These are phyloP conservation scores for Epichloe brachyelytri DNA, from an alignment of 2,329 filamentous ascomycete species.

Conservation along the genomic window DNA sequence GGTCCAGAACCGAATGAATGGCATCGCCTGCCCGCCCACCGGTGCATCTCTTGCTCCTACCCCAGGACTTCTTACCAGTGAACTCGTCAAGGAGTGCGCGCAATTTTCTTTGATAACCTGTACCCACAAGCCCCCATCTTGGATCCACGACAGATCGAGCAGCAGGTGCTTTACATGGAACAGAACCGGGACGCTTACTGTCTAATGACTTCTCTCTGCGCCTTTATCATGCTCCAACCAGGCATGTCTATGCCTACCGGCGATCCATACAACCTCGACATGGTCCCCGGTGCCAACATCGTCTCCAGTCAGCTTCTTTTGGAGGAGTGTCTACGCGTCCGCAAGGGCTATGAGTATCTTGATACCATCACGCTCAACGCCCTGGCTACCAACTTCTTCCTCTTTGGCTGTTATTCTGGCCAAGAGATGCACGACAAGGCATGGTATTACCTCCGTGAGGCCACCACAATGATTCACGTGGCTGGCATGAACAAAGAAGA, in stretches of 20 bases:
- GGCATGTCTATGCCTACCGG: conserved; percentile 48
- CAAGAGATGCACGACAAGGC: conserved; percentile 62
- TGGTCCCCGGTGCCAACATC: conserved; percentile 45
- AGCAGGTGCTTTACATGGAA: conserved; percentile 47
- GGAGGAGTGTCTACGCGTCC: conserved; percentile 52
- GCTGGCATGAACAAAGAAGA: conserved; percentile 49
- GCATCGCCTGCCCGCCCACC: conserved; percentile 35
- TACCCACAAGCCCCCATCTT: conserved; percentile 52
- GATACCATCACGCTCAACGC: conserved; percentile 42
- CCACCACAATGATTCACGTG: conserved; percentile 55
- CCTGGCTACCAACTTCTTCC: conserved; percentile 64
- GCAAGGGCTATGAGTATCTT: conserved; percentile 48
- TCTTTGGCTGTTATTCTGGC: conserved; percentile 61
- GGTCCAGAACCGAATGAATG: conserved; percentile 47
- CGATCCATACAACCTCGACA: conserved; percentile 43
- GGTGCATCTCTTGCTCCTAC: conserved; percentile 38
- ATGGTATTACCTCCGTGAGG: conserved; percentile 70
- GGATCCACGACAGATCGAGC: conserved; percentile 43
- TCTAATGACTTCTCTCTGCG: conserved; percentile 49
- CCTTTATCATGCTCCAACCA: conserved; percentile 57
- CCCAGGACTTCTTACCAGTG: conserved; percentile 45
- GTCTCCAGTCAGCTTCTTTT: conserved; percentile 53
- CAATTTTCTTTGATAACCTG: conserved; percentile 58
- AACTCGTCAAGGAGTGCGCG: conserved; percentile 52
- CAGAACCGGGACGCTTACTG: conserved; percentile 51